Evolutionary conservation across 768 basidiomycete genomes (phyloP).

Genomic region (Steccherinum ochraceum): DNA sequence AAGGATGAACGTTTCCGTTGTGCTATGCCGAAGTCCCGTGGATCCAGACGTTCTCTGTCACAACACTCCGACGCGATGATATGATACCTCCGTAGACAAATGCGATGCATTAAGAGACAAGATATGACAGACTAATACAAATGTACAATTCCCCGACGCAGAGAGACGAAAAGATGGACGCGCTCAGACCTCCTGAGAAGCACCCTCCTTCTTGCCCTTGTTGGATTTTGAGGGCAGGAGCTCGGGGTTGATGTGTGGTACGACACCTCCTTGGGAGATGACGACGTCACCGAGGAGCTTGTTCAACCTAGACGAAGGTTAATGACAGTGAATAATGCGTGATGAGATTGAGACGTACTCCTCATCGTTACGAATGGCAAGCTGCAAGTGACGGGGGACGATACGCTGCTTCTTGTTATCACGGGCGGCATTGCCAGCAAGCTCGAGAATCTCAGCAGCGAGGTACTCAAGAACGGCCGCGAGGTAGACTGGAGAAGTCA

Average conservation of each 20-base stretch:
- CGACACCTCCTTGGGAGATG: constrained; percentile 75
- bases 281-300: constrained; percentile 55
- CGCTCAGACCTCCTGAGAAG: constrained; percentile 40
- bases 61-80: too few relatives aligned
- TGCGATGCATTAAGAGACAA: neutral
- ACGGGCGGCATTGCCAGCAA: constrained; percentile 74
- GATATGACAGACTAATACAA: neutral
- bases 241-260: constrained; percentile 52
- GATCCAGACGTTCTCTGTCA: too few relatives aligned
- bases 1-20: too few relatives aligned
- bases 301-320: constrained; percentile 35
- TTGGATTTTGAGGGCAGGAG: constrained; percentile 37
- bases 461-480: constrained; percentile 86
- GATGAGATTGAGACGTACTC: constrained; percentile 38
- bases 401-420: constrained; percentile 83
- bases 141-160: neutral
- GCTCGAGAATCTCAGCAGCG: constrained; percentile 79
- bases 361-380: constrained; percentile 73
- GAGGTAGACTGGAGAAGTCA: constrained; percentile 76
- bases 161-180: neutral
- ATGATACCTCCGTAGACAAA: constrained; percentile 1
- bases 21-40: too few relatives aligned
- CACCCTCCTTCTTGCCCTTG: constrained; percentile 42
- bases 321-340: neutral
- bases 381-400: constrained; percentile 70